These are phyloP conservation scores for Hirschioporus abietinus DNA, from an alignment of 768 basidiomycete species.

Conservation along the genomic window DNA sequence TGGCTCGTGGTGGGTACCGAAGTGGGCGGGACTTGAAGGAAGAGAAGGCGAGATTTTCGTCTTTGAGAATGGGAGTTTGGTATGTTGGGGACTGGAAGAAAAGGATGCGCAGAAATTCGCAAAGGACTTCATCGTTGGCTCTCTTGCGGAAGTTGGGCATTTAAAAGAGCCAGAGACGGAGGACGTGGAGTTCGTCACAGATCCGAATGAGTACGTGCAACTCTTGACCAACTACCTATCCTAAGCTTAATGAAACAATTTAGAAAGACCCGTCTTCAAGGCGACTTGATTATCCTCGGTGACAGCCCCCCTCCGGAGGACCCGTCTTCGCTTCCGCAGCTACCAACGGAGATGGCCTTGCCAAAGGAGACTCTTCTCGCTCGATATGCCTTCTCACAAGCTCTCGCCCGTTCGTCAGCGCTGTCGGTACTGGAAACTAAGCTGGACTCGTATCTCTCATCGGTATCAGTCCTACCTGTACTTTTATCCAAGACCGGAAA, in stretches of 20 bases:
- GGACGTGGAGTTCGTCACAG: constrained; percentile 89
- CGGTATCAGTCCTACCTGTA: constrained; percentile 75
- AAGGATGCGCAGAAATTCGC: constrained; percentile 67
- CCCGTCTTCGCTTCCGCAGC: constrained; percentile 39
- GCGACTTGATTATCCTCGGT: constrained; percentile 88
- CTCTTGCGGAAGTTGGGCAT: constrained; percentile 54
- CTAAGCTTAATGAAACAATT: not conserved
- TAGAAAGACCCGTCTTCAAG: constrained; percentile 83
- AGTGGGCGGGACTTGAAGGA: constrained; percentile 47
- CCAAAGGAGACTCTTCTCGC: constrained; percentile 73
- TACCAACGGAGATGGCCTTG: constrained; percentile 30
- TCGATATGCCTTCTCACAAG: constrained; percentile 89
- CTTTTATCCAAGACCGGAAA: constrained; percentile 74
- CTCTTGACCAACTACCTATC: constrained; percentile 5
- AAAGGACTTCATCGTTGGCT: constrained; percentile 37
- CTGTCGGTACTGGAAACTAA: constrained; percentile 84
- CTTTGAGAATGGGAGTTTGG: constrained; percentile 83
- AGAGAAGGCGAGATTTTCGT: constrained; percentile 81
- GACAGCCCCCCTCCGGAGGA: constrained; percentile 46
- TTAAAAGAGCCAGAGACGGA: constrained; percentile 75
- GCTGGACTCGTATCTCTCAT: constrained; percentile 76
- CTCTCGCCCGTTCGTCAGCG: constrained; percentile 83
- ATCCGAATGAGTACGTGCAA: constrained; percentile 72
- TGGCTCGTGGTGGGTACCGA: constrained; percentile 77
- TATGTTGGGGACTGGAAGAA: constrained; percentile 85